phyloP scores from a whole-genome alignment of 2,329 filamentous ascomycete genomes.

The Ciborinia camelliae region DNA sequence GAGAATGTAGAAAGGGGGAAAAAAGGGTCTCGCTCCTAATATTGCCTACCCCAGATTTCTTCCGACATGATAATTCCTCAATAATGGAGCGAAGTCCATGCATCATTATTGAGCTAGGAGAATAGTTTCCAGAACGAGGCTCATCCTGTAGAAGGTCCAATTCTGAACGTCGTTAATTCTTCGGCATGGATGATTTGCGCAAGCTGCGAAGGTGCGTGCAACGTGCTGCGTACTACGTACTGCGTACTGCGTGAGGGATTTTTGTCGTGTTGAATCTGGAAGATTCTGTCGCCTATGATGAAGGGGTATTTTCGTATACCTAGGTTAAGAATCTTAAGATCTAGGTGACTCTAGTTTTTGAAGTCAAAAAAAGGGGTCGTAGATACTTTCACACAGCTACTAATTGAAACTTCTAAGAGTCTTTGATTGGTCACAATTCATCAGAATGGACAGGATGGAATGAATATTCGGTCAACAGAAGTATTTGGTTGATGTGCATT shows the following conservation, averaged over 20 bases:
- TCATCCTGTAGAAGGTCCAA: conserved; percentile 1
- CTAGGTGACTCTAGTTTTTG: neutral
- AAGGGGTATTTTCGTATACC: conserved; percentile 7
- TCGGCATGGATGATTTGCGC: neutral
- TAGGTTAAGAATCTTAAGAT: no score
- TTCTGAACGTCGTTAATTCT: conserved; percentile 1
- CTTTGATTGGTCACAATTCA: neutral
- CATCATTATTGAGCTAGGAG: conserved; percentile 6
- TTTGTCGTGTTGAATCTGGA: conserved; percentile 5
- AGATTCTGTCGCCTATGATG: conserved; percentile 11
- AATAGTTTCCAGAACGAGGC: conserved; percentile 11
- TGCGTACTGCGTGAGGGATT: conserved; percentile 2
- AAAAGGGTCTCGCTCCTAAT: conserved; percentile 4
- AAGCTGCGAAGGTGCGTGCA: neutral
- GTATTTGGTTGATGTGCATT: neutral
- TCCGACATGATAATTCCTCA: conserved; percentile 31
- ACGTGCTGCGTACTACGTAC: no score
- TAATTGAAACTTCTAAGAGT: neutral
- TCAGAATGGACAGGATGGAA: neutral
- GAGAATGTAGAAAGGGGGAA: neutral
- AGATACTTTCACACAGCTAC: neutral
- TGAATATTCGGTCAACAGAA: neutral
- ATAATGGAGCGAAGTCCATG: conserved; percentile 21
- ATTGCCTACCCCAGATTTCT: conserved; percentile 34
- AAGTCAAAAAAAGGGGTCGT: neutral